Conservation (phyloP, 257 asterid genomes). For the Scutellaria barbata region DNA sequence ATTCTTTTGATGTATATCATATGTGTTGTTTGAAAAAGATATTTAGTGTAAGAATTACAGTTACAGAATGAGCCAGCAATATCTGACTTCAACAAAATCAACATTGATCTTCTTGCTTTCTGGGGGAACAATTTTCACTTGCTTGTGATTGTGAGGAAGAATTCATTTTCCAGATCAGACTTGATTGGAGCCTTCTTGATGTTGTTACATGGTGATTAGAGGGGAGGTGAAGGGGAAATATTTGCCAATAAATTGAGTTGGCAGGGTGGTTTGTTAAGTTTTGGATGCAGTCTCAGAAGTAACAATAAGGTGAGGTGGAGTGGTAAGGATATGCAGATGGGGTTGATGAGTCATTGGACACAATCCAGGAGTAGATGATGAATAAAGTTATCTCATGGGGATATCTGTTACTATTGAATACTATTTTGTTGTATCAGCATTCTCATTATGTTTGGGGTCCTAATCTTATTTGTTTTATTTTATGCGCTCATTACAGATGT, state of each 20-base stretch:
- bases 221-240: constrained; percentile 14
- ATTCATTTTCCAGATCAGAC: constrained; percentile 1
- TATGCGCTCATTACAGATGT: constrained; percentile 14
- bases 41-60: constrained; percentile 8
- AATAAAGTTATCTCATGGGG: background rate
- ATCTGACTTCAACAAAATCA: background rate
- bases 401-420: constrained; percentile 21
- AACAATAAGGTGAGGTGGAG: background rate
- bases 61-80: background rate
- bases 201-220: background rate
- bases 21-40: constrained; percentile 12
- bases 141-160: constrained; percentile 5
- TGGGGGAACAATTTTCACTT: constrained; percentile 10
- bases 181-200: constrained; percentile 15
- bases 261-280: constrained; percentile 26
- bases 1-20: background rate
- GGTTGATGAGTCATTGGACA: constrained; percentile 12
- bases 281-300: constrained; percentile 12
- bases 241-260: constrained; percentile 19
- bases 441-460: constrained; percentile 13
- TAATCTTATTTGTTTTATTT: constrained; percentile 8
- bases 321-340: constrained; percentile 22
- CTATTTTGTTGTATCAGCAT: constrained; percentile 18
- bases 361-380: constrained; percentile 9
- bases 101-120: constrained; percentile 4